Base-by-base conservation (phyloP, 164 flowering plant species). In the Nelumbo lutea region DNA sequence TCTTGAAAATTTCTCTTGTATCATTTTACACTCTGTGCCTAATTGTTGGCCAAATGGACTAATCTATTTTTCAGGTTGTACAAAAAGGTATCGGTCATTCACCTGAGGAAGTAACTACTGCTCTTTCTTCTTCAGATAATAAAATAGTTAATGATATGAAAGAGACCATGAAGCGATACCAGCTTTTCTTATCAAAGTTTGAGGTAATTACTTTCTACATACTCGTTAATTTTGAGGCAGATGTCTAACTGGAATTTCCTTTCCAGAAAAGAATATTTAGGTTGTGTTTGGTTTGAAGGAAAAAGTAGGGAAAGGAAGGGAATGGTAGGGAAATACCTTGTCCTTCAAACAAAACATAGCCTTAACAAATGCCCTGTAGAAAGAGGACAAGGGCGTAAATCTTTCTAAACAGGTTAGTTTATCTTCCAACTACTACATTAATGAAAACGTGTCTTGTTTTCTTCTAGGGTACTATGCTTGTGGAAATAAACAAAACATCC, bases 401-500 rank as follows among this genome's bases (percentile, higher is more conserved):
- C 57, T 53, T 14, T 53, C 14, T 53, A 11, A 10, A 14, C 14
- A 15, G 53, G n/a, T 5, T n/a, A 48, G 38, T 53, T 41, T 2
- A 41, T 40, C n/a, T 42, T 7, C 48, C 13, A 27, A 27, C n/a
- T 40, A 38, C 5, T 27, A 27, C 50, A 52, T 14, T 10, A 6
- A 9, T 40, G 1, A 42, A 56, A 61, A 52, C 5, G 45, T 43
- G 45, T n/a, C 42, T 14, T 45, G 4, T 62, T 67, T 68, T 70
- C 41, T 66, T 73, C 38, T 81, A 94, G 98, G 97, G 98, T 10
- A 88, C 72, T 46, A 87, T 95, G 94, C 81, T 85, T 62, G 68
- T 95, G 46, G 87, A 92, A 81, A 76, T 92, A 39, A 88, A 76
- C 41, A 65, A 71, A 53, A 67, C 59, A n/a, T 86, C 83, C 52